These are phyloP conservation scores for Boletus sp. DNA, from an alignment of 1,284 basidiomycete species.

Conservation along the genomic window DNA sequence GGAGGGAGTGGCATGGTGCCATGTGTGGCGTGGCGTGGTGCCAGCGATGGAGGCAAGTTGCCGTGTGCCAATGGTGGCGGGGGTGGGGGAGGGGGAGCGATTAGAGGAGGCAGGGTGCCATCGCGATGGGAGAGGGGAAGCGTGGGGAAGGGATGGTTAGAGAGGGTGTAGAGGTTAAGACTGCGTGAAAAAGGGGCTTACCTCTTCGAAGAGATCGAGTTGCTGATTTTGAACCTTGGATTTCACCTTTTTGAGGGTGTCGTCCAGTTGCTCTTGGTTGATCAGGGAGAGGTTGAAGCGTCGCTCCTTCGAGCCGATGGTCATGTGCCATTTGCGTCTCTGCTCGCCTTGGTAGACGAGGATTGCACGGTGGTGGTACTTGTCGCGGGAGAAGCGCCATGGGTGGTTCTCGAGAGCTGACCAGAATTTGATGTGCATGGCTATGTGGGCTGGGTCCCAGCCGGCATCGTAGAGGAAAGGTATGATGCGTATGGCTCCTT, in stretches of 20 bases:
- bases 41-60: too few species aligned
- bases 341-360: constrained; percentile 2
- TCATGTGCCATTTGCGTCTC: background rate
- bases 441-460: background rate
- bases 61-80: too few species aligned
- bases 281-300: background rate
- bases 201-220: background rate
- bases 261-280: background rate
- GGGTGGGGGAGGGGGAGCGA: too few species aligned
- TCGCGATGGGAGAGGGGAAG: too few species aligned
- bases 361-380: background rate
- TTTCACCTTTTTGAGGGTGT: background rate
- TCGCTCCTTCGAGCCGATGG: background rate
- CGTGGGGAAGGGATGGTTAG: too few species aligned
- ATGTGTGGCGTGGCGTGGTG: too few species aligned
- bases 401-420: background rate
- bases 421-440: constrained; percentile 9
- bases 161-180: too few species aligned
- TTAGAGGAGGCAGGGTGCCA: too few species aligned
- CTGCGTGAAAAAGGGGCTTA: background rate
- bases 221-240: background rate
- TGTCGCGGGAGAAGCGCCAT: background rate
- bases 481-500: background rate
- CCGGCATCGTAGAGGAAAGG: background rate
- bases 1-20: too few species aligned